Base-by-base conservation (phyloP, 306 rosid species). In the Vachellia pachyceras region DNA sequence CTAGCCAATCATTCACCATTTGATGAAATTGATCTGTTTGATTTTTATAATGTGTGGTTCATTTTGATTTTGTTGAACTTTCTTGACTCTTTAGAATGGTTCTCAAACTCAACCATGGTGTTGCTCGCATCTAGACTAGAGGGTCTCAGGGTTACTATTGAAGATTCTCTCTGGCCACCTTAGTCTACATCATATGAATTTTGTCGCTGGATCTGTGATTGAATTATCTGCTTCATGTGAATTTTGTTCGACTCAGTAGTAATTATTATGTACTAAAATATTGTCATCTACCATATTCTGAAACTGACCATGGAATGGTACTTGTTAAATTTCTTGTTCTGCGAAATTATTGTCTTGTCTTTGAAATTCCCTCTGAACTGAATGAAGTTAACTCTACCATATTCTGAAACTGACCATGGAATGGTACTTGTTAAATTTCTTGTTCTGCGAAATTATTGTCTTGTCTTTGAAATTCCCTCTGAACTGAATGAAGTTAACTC, bases 51-150 rank as follows among this genome's bases (percentile, higher is more conserved):
- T 61, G 40, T 1, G 18, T 29, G 40, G 40, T 25, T 72, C 44
- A 61, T 77, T 71, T 78, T 23, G 52, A 35, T 82, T 65, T 77
- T 71, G 73, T 55, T 3, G 25, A 7, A 33, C 55, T 60, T 39
- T 64, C 44, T 64, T 15, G 36, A 40, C 18, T 46, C 42, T 61
- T 74, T 68, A 46, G 63, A 73, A 10, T 68, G 17, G 69, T 60
- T 79, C 47, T 78, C 23, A 67, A 75, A 36, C 49, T 79, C 76
- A 69, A 41, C 14, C 73, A 5, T 69, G 35, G 35, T 20, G 73
- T 73, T 46, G 42, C 35, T 9, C 45, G 25, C 52, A 11, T 17
- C 12, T 78, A 17, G 49, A 11, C 68, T 47, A 18, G 37, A 25
- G 39, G 39, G 40, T 61, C 8, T 29, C 68, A 25, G 18, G 49